Base-by-base conservation (phyloP, 2,329 filamentous ascomycete genomes). In the Arthrinium phaeospermum region DNA sequence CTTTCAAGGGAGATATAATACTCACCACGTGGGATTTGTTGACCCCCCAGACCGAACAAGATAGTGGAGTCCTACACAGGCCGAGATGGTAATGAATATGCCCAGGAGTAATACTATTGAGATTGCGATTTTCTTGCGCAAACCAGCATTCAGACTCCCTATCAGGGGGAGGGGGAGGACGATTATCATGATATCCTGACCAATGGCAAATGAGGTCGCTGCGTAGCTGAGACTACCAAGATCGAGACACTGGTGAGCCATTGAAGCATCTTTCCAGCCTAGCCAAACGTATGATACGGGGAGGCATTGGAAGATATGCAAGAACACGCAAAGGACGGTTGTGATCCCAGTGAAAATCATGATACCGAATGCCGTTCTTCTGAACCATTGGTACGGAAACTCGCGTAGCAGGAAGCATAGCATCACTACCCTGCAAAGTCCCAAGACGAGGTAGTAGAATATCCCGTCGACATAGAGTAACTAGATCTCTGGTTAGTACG, bases 91-190 rank as follows among this genome's bases (percentile, higher is more conserved):
- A 8, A 83, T 78, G 61, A 84, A 83, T 44, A 80, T 74, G 13
- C 82, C 82, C 14, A 84, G 77, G 45, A 81, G 77, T 75, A 84
- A 83, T 78, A 83, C 82, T 74, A 80, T 47, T n/a, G 79, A 75
- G 68, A 82, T 79, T 22, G 77, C 77, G 7, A 76, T 22, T 67
- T 77, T 79, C 45, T 75, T 77, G 57, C 76, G 78, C 71, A 73
- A 67, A 41, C 74, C 73, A 19, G 76, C 77, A 67, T 82, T 77
- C 19, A 84, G 79, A 12, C 74, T 74, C 34, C 76, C 53, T 10
- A 83, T 71, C 6, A 80, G 71, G 0, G 82, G 82, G 12, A 83
- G 75, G 4, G 82, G 82, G 57, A 83, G 73, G 1, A 78, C 12
- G 3, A 84, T 73, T 57, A 83, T 81, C 30, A 78, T 77, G 1